A percentile compares a stretch with the other conserved stretches of the same genome.
Conservation (phyloP, 352 stramenopile species). For the Pseudoperonospora humuli region DNA sequence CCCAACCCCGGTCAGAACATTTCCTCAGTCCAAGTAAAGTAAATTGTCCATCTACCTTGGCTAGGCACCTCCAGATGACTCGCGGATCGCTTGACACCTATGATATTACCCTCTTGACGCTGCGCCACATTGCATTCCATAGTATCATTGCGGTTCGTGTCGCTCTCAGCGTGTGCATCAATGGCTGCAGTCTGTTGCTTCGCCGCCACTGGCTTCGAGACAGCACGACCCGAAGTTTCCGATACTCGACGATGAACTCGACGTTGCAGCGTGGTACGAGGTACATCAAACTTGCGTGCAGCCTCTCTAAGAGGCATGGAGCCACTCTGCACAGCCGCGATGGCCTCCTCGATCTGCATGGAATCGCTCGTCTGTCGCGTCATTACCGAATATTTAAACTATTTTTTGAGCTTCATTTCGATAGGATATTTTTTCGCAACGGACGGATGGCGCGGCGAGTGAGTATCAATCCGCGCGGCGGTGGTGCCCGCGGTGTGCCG, state of each 20-base stretch:
- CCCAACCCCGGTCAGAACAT: background rate
- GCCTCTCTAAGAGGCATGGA: conserved; percentile 69
- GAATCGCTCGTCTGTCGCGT: conserved; percentile 9
- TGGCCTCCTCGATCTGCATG: conserved; percentile 40
- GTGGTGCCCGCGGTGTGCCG: conserved; percentile 3
- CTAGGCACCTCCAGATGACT: conserved; percentile 27
- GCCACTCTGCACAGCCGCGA: conserved; percentile 43
- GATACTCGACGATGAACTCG: conserved; percentile 27
- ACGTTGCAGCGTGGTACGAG: conserved; percentile 71
- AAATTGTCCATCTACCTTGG: conserved; percentile 19
- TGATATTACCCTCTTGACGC: background rate
- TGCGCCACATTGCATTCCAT: background rate
- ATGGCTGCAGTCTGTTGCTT: conserved; percentile 5
- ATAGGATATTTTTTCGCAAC: no score
- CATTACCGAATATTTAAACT: conserved; percentile 13
- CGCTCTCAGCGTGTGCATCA: conserved; percentile 12
- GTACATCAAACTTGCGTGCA: conserved; percentile 56
- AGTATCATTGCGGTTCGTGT: conserved; percentile 14
- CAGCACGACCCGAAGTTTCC: conserved; percentile 4
- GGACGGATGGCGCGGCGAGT: conserved; percentile 35
- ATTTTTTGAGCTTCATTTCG: background rate
- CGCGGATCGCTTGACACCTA: conserved; percentile 40
- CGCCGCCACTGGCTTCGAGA: conserved; percentile 2
- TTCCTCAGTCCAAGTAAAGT: background rate
- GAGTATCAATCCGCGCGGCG: conserved; percentile 9